Percentiles rank a stretch among this genome's conserved stretches.
These are phyloP conservation scores for Colletotrichum phormii DNA, from an alignment of 2,329 filamentous ascomycete genomes.

Conservation along the genomic window DNA sequence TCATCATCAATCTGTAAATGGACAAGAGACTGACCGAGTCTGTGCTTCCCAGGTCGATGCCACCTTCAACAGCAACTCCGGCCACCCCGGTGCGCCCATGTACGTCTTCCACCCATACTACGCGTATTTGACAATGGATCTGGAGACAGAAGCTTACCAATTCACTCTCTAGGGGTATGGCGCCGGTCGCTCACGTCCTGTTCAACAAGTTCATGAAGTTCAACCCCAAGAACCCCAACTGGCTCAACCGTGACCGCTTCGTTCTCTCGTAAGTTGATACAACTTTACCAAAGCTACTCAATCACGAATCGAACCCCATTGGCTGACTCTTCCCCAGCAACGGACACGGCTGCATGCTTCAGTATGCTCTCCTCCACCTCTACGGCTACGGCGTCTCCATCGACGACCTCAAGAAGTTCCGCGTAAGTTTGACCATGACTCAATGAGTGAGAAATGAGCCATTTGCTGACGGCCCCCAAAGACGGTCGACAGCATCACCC, in stretches of 20 bases:
- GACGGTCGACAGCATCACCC: conserved; percentile 79
- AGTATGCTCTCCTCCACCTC: conserved; percentile 97
- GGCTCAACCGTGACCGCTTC: conserved; percentile 98
- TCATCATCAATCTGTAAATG: not conserved
- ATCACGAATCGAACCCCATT: not conserved
- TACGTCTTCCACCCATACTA: conserved; percentile 51
- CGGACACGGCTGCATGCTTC: conserved; percentile 99
- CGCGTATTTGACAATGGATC: not conserved
- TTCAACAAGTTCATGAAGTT: conserved; percentile 99
- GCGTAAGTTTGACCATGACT: conserved; percentile 72
- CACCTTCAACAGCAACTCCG: conserved; percentile 94
- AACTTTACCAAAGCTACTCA: not conserved
- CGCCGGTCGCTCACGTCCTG: conserved; percentile 93
- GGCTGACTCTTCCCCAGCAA: conserved; percentile 70
- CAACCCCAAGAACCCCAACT: conserved; percentile 99
- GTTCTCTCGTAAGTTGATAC: conserved; percentile 88
- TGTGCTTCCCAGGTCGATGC: conserved; percentile 85
- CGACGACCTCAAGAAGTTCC: conserved; percentile 96
- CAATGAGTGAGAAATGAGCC: not conserved
- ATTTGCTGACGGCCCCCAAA: conserved; percentile 41
- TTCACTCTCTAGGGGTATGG: conserved; percentile 73
- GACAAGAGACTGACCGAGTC: conserved; percentile 1
- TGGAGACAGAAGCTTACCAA: conserved; percentile 45
- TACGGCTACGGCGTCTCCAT: conserved; percentile 90
- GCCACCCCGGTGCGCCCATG: conserved; percentile 99